Evolutionary conservation across 257 asterid species (phyloP), one percentile per base, ranked within the genome.

Genomic region (Jasminum sambac): DNA sequence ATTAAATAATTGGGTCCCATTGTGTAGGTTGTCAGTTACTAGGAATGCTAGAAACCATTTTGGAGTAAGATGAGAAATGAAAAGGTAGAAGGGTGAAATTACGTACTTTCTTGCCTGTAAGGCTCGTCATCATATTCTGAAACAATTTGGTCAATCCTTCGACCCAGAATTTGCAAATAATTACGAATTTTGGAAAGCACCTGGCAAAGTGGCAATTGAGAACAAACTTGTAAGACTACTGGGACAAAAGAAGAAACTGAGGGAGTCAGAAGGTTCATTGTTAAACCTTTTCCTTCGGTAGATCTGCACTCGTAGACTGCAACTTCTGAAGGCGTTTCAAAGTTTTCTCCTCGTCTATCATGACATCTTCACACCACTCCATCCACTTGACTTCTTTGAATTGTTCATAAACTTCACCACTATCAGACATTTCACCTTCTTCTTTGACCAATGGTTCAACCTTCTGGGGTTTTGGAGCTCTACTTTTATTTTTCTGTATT

Each of bases 391-490:
- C 98, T 85, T 89, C 99, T 85, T 91, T 95, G 82, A 95, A 95
- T 79, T 90, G 96, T 88, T 90, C 97, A 55, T 88, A 95, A 36
- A 95, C 95, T 81, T 86, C 99, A 58, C 88, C 99, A 72, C 79
- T 84, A 66, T 87, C 98, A 43, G 99, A 95, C 98, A 95, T 95
- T 81, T 95, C 99, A 72, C 99, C 99, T 79, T 95, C 99, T 85
- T 95, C 99, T 86, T 95, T 95, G 67, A 89, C 91, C 78, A 91
- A 81, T 57, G 91, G 88, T 76, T 90, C 97, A 38, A 65, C 78
- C 81, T 88, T 91, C 77, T 88, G 95, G 67, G 87, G 78, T 77
- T 79, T 92, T 26, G 83, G 63, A 70, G 87, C 78, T 76, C 87
- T 87, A 71, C 67, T 82, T 81, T 61, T 87, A 63, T 76, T 81